phyloP scores from a whole-genome alignment of 106 monocot species.

The Ottelia alismoides region DNA sequence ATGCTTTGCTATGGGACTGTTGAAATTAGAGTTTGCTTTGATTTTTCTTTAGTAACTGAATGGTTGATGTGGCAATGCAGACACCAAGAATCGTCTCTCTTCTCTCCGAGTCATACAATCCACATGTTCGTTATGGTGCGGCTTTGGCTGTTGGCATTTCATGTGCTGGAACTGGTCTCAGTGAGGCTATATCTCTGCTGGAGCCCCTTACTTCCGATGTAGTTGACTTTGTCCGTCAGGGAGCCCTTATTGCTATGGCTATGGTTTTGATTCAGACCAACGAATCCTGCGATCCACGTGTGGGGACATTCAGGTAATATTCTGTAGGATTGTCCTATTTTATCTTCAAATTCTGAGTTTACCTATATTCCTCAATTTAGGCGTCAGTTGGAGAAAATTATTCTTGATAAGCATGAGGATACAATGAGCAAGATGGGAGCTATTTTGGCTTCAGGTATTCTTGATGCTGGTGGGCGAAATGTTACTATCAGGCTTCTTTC shows the following conservation, averaged over 20 bases:
- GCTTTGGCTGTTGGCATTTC: slow-evolving; percentile 98
- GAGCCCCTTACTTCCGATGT: slow-evolving; percentile 99
- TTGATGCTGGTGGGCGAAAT: slow-evolving; percentile 97
- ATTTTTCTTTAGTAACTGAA: no score
- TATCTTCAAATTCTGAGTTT: not conserved
- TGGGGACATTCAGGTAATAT: slow-evolving; percentile 82
- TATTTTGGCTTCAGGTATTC: slow-evolving; percentile 94
- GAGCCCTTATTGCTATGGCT: slow-evolving; percentile 95
- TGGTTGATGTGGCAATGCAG: no score
- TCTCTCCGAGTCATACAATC: slow-evolving; percentile 95
- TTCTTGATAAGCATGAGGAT: slow-evolving; percentile 97
- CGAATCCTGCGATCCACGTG: slow-evolving; percentile 88
- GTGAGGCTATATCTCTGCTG: slow-evolving; percentile 91
- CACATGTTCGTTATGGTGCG: slow-evolving; percentile 98
- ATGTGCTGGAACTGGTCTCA: slow-evolving; percentile 82
- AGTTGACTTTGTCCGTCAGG: slow-evolving; percentile 98
- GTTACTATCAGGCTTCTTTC: slow-evolving; percentile 90
- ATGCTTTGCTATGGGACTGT: no score
- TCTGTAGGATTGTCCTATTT: slow-evolving; percentile 1
- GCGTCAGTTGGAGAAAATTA: slow-evolving; percentile 92
- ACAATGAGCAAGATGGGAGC: slow-evolving; percentile 99
- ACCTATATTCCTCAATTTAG: slow-evolving; percentile 15
- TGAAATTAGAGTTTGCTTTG: no score
- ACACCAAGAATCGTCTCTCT: slow-evolving; percentile 99
- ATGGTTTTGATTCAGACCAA: slow-evolving; percentile 98